These are phyloP conservation scores for Penstemon eatonii DNA, from an alignment of 257 asterid genomes.

Conservation along the genomic window DNA sequence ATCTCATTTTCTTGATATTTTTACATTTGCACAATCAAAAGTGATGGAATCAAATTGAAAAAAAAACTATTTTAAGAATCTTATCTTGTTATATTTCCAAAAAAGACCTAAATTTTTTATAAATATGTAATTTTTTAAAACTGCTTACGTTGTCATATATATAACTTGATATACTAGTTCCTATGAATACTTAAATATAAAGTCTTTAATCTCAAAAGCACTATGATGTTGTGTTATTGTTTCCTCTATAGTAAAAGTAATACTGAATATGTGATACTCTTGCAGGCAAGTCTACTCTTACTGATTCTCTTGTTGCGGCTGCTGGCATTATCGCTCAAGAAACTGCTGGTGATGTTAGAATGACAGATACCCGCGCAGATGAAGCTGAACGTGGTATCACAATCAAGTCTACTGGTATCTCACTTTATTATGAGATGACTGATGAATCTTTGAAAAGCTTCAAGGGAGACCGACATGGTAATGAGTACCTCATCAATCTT, in stretches of 20 bases:
- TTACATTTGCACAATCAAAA: too few relatives aligned
- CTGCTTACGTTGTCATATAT: too few relatives aligned
- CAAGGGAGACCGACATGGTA: slow-evolving; percentile 31
- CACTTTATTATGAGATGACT: slow-evolving; percentile 26
- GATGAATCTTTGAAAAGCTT: slow-evolving; percentile 23
- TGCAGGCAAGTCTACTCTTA: slow-evolving; percentile 31
- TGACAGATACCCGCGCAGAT: slow-evolving; percentile 31
- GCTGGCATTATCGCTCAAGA: slow-evolving; percentile 32
- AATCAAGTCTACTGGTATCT: slow-evolving; percentile 32
- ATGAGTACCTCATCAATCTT: slow-evolving; percentile 35
- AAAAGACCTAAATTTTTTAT: too few relatives aligned
- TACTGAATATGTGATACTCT: neutral
- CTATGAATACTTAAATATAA: too few relatives aligned
- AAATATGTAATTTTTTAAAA: too few relatives aligned
- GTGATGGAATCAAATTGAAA: too few relatives aligned
- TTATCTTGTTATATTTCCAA: too few relatives aligned
- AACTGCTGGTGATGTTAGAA: slow-evolving; percentile 32
- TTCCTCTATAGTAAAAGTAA: neutral
- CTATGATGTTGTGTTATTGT: too few relatives aligned
- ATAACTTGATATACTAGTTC: too few relatives aligned
- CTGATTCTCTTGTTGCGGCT: slow-evolving; percentile 31
- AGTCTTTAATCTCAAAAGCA: too few relatives aligned
- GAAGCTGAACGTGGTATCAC: slow-evolving; percentile 34
- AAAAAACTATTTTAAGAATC: too few relatives aligned
- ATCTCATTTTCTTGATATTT: too few relatives aligned